phyloP scores from a whole-genome alignment of 805 yeast species.

The Gaillardinia entomophila region DNA sequence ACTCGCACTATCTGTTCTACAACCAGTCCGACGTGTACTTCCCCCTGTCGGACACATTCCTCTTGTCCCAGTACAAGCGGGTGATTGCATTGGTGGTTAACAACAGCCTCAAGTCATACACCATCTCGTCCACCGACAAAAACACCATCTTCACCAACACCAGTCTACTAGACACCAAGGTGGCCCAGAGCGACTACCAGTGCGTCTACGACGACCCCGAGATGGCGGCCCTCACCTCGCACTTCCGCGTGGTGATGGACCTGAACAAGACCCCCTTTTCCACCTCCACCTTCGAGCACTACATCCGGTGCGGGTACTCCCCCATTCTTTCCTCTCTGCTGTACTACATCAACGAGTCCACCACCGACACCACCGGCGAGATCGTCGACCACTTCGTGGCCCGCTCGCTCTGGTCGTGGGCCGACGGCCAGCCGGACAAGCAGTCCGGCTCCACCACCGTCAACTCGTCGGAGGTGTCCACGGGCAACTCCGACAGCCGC shows the following conservation, averaged over 20 bases:
- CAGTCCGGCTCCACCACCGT: conserved; percentile 1
- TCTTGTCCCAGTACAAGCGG: conserved; percentile 22
- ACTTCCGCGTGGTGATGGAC: conserved; percentile 32
- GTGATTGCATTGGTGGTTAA: conserved; percentile 19
- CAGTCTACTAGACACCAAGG: background rate
- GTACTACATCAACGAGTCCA: conserved; percentile 3
- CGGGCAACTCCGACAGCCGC: conserved; percentile 4
- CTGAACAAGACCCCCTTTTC: conserved; percentile 30
- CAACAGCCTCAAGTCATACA: conserved; percentile 21
- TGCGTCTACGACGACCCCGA: too few species aligned
- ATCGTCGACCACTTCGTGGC: conserved; percentile 23
- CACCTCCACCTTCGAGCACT: conserved; percentile 26
- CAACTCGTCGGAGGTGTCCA: conserved; percentile 1
- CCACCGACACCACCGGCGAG: conserved; percentile 11
- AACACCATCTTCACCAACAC: conserved; percentile 10
- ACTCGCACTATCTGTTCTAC: conserved; percentile 10
- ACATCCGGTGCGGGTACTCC: conserved; percentile 54
- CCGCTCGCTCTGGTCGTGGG: conserved; percentile 71
- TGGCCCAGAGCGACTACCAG: background rate
- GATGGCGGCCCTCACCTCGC: conserved; percentile 11
- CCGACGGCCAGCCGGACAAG: conserved; percentile 43
- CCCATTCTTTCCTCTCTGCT: conserved; percentile 51
- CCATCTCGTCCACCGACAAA: conserved; percentile 15
- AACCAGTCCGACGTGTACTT: conserved; percentile 12
- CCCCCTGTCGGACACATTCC: conserved; percentile 23